Evolutionary conservation across 1,284 basidiomycete species (phyloP).

Genomic region (Cryptococcus neoformans): DNA sequence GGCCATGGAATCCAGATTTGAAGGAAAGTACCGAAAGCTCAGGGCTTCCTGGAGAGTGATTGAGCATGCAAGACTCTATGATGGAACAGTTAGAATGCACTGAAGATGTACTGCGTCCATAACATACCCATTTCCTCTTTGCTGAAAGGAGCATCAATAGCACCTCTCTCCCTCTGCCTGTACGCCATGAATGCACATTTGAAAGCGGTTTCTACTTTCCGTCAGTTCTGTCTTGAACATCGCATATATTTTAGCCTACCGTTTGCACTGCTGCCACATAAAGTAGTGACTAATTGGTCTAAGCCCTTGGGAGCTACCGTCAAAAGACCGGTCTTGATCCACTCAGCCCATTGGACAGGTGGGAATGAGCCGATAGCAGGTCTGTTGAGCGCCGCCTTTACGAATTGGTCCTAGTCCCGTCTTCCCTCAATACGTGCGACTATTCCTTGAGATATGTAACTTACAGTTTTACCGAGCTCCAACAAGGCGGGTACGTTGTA

Average conservation of each 20-base stretch:
- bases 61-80: slow-evolving; percentile 53
- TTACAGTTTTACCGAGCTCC: slow-evolving; percentile 34
- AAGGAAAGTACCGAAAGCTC: slow-evolving; percentile 55
- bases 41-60: slow-evolving; percentile 54
- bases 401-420: slow-evolving; percentile 21
- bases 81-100: background rate
- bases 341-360: slow-evolving; percentile 51
- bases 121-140: slow-evolving; percentile 36
- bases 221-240: background rate
- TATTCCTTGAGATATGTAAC: background rate
- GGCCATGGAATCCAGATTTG: slow-evolving; percentile 54
- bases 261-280: slow-evolving; percentile 45
- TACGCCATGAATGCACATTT: slow-evolving; percentile 56
- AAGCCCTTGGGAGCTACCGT: slow-evolving; percentile 54
- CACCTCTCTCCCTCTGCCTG: slow-evolving; percentile 36
- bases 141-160: slow-evolving; percentile 26
- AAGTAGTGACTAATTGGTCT: slow-evolving; percentile 50
- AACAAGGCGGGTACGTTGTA: slow-evolving; percentile 55
- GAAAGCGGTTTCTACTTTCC: slow-evolving; percentile 51
- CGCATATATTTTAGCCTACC: slow-evolving; percentile 48
- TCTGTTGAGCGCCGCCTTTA: slow-evolving; percentile 51
- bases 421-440: background rate
- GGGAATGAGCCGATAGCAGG: slow-evolving; percentile 58
- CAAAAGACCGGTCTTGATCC: slow-evolving; percentile 52
- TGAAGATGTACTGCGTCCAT: background rate